Evolutionary conservation across 305 asterid genomes (phyloP), one percentile per base, ranked within the genome.

Genomic region (Fraxinus dipetala): DNA sequence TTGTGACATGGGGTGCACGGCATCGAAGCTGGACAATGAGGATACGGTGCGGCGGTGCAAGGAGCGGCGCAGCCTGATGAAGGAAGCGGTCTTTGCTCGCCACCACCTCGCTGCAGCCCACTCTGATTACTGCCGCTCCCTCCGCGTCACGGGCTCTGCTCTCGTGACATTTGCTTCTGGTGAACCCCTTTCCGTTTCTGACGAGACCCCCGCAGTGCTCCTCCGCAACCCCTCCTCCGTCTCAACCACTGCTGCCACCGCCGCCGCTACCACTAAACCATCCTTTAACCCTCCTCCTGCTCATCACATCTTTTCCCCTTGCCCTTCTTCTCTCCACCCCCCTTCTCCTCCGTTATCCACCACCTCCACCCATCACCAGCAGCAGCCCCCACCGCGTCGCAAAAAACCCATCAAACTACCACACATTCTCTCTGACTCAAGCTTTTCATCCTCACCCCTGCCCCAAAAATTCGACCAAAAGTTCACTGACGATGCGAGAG

Each of bases 21-120:
- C 93, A 76, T 96, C 99, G 67, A 96, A 96, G 93, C 94, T 94
- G 76, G 96, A 93, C 76, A 94, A 92, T 82, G 95, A 94, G 87
- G 98, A 96, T 75, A 94, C 98, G 0, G 98, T 96, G 63, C 93
- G 94, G 65, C 93, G 98, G 67, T 96, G 99, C 90, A 96, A 96
- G 93, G 98, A 94, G 63, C 98, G 99, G 31, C 95, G 97, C 87
- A 94, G 94, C 86, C 90, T 94, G 31, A 93, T 96, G 88, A 96
- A 94, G 78, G 94, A 93, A n/a, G 92, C 94, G 0, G 95, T 96
- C 77, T 85, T 72, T 81, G 90, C 98, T 80, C 98, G 98, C 80
- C 98, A 96, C 89, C 95, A 92, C 85, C 91, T 96, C 78, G 95
- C 98, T 78, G 92, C 98, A 38, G 99, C 98, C 6, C 98, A 96